These are phyloP conservation scores for Diatrype stigma DNA, from an alignment of 2,329 filamentous ascomycete genomes.

Conservation along the genomic window DNA sequence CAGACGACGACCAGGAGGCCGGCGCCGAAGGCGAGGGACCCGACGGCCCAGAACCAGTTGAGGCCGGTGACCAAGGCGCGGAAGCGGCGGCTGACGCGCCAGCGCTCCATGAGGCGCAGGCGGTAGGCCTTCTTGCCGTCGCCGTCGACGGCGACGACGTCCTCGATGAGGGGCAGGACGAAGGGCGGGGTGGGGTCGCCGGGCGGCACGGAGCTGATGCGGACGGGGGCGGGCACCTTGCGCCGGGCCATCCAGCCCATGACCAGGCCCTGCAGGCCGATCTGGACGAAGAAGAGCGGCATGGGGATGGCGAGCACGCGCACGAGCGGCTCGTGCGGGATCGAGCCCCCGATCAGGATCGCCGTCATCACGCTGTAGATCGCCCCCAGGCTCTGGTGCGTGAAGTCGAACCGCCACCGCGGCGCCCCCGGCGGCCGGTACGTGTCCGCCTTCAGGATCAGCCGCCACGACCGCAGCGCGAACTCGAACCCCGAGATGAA, in stretches of 20 bases:
- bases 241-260: constrained; percentile 34
- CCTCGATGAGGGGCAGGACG: constrained; percentile 62
- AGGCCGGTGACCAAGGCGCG: constrained; percentile 48
- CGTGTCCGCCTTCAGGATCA: constrained; percentile 44
- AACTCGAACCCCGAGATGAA: constrained; percentile 52
- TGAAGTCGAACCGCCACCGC: constrained; percentile 47
- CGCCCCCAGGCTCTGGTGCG: constrained; percentile 41
- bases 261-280: constrained; percentile 38
- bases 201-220: constrained; percentile 60
- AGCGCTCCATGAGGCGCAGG: constrained; percentile 45
- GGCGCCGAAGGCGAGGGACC: constrained; percentile 41
- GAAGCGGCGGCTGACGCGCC: constrained; percentile 50
- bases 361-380: constrained; percentile 47
- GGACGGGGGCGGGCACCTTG: constrained; percentile 47
- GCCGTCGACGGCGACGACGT: constrained; percentile 64
- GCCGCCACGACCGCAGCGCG: constrained; percentile 42
- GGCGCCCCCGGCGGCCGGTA: constrained; percentile 47
- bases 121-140: constrained; percentile 52
- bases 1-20: constrained; percentile 45
- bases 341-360: constrained; percentile 46
- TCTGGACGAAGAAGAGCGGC: constrained; percentile 45
- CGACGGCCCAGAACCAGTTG: constrained; percentile 55
- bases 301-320: constrained; percentile 48
- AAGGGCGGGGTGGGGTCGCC: constrained; percentile 56
- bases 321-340: constrained; percentile 45